A percentile compares a stretch with the other conserved stretches of the same genome.
Conservation (phyloP, 1,139 yeast species). For the Candida albicans region DNA sequence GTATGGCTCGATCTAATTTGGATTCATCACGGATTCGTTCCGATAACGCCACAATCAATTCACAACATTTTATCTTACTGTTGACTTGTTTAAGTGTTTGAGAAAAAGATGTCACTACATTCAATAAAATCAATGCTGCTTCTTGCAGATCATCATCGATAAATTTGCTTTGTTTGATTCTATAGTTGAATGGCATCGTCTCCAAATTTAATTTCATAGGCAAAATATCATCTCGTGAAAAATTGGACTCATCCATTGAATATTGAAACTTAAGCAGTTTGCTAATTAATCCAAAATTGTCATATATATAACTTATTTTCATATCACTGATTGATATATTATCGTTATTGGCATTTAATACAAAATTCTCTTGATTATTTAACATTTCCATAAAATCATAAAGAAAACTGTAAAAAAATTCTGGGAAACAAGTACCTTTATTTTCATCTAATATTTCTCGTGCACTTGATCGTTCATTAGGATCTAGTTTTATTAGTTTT, state of each 20-base stretch:
- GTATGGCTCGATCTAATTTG: constrained; percentile 81
- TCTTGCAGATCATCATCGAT: constrained; percentile 31
- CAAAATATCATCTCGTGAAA: constrained; percentile 10
- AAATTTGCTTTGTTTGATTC: constrained; percentile 36
- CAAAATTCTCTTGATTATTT: constrained; percentile 26
- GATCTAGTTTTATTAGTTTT: constrained; percentile 65
- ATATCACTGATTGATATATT: constrained; percentile 50
- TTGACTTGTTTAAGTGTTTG: constrained; percentile 64
- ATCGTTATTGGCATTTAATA: constrained; percentile 18
- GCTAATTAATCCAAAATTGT: constrained; percentile 55
- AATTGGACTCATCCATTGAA: background rate
- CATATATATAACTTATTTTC: constrained; percentile 57
- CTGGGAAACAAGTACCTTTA: constrained; percentile 60
- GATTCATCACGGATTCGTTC: constrained; percentile 80
- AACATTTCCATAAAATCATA: constrained; percentile 60
- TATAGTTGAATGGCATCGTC: constrained; percentile 42
- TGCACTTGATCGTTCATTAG: constrained; percentile 59
- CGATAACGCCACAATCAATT: constrained; percentile 71
- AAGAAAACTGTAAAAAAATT: constrained; percentile 65
- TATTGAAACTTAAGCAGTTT: constrained; percentile 47
- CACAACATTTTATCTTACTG: constrained; percentile 70
- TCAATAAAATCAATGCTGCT: constrained; percentile 62
- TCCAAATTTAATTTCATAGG: constrained; percentile 55
- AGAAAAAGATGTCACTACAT: constrained; percentile 62
- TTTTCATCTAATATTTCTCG: constrained; percentile 51